These are phyloP conservation scores for Nissolia schottii DNA, from an alignment of 306 rosid genomes.

Conservation along the genomic window DNA sequence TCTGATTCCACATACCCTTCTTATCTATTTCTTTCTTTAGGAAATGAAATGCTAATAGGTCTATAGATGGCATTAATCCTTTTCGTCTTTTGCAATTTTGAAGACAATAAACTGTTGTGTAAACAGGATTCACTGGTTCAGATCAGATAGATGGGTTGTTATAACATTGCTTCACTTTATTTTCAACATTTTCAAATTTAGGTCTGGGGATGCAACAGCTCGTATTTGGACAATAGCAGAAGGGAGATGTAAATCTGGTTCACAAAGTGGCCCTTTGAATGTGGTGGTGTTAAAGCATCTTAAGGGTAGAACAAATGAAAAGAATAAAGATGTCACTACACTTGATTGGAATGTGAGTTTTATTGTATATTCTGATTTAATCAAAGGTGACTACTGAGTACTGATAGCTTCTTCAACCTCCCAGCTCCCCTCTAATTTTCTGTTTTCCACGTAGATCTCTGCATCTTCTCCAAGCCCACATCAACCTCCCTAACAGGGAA, in stretches of 20 bases:
- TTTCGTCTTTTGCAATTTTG: neutral
- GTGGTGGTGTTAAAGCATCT: conserved; percentile 68
- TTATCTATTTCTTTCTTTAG: neutral
- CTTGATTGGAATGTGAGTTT: conserved; percentile 86
- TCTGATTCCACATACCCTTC: neutral
- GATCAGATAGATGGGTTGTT: neutral
- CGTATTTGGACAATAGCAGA: conserved; percentile 62
- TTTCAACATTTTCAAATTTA: conserved; percentile 14
- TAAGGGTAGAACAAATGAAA: conserved; percentile 55
- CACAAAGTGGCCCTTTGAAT: conserved; percentile 28
- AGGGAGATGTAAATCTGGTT: conserved; percentile 38
- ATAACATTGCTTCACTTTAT: neutral
- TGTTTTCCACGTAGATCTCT: neutral
- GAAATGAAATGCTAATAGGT: neutral
- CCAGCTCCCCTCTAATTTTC: neutral
- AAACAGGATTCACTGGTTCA: neutral
- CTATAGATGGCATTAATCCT: neutral
- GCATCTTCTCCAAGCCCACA: neutral
- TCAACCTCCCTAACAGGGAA: neutral
- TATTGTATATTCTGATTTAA: neutral
- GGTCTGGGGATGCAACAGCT: conserved; percentile 77
- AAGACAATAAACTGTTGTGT: neutral
- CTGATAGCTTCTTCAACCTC: neutral
- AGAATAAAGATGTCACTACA: conserved; percentile 73
- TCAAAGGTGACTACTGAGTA: neutral